Conservation (phyloP, 2,329 filamentous ascomycete species). For the Claviceps sp. region DNA sequence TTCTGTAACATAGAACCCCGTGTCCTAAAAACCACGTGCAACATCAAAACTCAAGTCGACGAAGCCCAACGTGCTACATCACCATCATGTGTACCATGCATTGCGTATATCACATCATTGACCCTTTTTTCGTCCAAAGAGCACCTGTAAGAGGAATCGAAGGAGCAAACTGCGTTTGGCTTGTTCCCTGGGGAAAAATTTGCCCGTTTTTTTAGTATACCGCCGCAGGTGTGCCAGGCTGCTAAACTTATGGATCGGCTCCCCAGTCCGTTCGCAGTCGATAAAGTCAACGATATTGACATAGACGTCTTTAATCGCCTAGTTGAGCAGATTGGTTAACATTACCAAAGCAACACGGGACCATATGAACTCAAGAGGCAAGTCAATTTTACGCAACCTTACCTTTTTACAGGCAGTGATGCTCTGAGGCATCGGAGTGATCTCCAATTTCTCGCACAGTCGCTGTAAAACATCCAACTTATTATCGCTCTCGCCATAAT, state of each 20-base stretch:
- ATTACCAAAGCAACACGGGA: no score
- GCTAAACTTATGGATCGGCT: not conserved
- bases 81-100: no score
- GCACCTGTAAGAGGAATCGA: not conserved
- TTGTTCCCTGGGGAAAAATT: not conserved
- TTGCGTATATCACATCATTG: no score
- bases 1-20: no score
- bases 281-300: conserved; percentile 6
- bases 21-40: no score
- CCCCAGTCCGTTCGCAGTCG: conserved; percentile 1
- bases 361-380: no score
- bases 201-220: not conserved
- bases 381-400: not conserved
- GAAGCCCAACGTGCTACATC: no score
- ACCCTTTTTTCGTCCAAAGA: not conserved
- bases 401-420: conserved; percentile 3
- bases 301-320: not conserved
- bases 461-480: not conserved
- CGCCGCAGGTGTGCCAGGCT: not conserved
- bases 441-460: not conserved
- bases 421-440: not conserved
- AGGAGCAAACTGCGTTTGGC: not conserved
- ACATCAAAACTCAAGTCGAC: no score
- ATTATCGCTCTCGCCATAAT: not conserved
- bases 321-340: not conserved